Evolutionary conservation across 768 basidiomycete species (phyloP).

Genomic region (Baorangia bicolor): DNA sequence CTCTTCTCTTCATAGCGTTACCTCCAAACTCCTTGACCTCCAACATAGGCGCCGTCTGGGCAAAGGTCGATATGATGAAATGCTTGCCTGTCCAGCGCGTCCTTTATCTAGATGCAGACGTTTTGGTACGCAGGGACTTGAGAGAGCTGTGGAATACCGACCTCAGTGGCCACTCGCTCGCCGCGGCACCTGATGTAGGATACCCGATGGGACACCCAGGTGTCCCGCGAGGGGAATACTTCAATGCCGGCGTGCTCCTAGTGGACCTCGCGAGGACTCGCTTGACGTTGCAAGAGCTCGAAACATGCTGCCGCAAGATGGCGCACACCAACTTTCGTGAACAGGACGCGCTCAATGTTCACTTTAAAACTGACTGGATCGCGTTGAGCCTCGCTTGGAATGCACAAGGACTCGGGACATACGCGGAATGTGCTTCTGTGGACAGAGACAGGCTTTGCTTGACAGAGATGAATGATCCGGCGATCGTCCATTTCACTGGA

Average conservation of each 20-base stretch:
- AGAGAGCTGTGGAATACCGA: conserved; percentile 45
- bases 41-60: conserved; percentile 41
- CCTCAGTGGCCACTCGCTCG: conserved; percentile 41
- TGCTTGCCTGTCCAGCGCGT: conserved; percentile 49
- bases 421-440: conserved; percentile 35
- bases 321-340: conserved; percentile 37
- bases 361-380: conserved; percentile 46
- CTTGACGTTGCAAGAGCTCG: conserved; percentile 24
- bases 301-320: conserved; percentile 26
- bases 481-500: conserved; percentile 59
- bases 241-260: conserved; percentile 57
- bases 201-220: conserved; percentile 46
- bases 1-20: conserved; percentile 43
- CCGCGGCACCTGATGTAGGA: conserved; percentile 49
- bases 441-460: conserved; percentile 38
- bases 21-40: conserved; percentile 30
- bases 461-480: conserved; percentile 39
- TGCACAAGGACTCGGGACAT: conserved; percentile 57
- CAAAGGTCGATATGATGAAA: conserved; percentile 48
- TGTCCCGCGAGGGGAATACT: conserved; percentile 38
- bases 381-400: conserved; percentile 48
- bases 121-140: conserved; percentile 43
- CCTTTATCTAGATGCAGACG: conserved; percentile 55
- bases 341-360: conserved; percentile 51
- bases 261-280: conserved; percentile 46